phyloP scores from a whole-genome alignment of 1,139 yeast species.

The Lodderomyces theae region DNA sequence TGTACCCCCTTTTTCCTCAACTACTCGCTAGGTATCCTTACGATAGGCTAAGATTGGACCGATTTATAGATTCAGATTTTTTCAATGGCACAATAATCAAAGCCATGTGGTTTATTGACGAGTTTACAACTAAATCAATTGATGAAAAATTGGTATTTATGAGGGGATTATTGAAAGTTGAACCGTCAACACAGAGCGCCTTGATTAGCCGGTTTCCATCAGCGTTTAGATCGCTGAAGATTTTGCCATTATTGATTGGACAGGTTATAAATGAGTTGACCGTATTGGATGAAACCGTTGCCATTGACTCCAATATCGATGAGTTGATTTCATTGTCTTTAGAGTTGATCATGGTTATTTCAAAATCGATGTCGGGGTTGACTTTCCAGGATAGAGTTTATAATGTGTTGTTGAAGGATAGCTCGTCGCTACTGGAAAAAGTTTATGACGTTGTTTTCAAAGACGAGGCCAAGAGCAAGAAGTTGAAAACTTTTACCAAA shows the following conservation, averaged over 20 bases:
- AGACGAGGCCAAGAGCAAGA: slow-evolving; percentile 29
- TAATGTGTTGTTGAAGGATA: slow-evolving; percentile 28
- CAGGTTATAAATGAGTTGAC: slow-evolving; percentile 36
- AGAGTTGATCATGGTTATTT: slow-evolving; percentile 61
- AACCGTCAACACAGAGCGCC: slow-evolving; percentile 18
- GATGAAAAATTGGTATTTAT: slow-evolving; percentile 71
- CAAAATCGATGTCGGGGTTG: slow-evolving; percentile 65
- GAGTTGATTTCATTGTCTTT: slow-evolving; percentile 52
- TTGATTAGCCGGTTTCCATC: slow-evolving; percentile 70
- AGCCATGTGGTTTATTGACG: slow-evolving; percentile 81
- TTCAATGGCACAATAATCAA: slow-evolving; percentile 82
- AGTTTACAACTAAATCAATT: slow-evolving; percentile 69
- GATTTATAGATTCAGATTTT: slow-evolving; percentile 51
- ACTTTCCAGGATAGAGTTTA: slow-evolving; percentile 74
- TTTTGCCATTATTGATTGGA: slow-evolving; percentile 66
- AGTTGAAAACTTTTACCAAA: slow-evolving; percentile 41
- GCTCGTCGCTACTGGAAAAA: slow-evolving; percentile 62
- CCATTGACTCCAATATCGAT: slow-evolving; percentile 23
- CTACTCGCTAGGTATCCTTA: slow-evolving; percentile 43
- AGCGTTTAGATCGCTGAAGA: slow-evolving; percentile 64
- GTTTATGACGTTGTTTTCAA: slow-evolving; percentile 42
- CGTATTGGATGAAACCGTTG: slow-evolving; percentile 17
- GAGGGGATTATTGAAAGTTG: slow-evolving; percentile 50
- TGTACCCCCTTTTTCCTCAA: slow-evolving; percentile 31
- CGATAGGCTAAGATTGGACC: slow-evolving; percentile 48